Evolutionary conservation across 768 basidiomycete genomes (phyloP).

Genomic region (Termitomyces sp.): DNA sequence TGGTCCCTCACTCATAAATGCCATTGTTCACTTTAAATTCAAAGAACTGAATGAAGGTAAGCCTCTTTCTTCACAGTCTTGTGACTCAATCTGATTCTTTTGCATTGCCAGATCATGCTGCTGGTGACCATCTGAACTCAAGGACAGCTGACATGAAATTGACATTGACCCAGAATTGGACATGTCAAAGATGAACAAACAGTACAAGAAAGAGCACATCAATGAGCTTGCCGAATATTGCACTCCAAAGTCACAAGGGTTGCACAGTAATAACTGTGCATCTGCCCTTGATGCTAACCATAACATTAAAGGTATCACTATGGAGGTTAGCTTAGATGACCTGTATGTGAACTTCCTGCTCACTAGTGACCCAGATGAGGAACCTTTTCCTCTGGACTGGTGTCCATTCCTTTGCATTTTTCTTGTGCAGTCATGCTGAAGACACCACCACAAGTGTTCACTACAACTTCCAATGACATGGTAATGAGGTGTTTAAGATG

Average conservation of each 20-base stretch:
- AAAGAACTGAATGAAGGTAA: background rate
- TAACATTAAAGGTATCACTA: background rate
- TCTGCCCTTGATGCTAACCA: background rate
- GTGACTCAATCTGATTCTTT: background rate
- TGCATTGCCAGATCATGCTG: background rate
- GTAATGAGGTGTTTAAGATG: too few relatives aligned
- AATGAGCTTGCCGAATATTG: background rate
- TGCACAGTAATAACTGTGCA: background rate
- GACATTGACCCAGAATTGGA: background rate
- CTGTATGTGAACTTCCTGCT: too few relatives aligned
- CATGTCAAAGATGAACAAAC: background rate
- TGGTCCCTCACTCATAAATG: background rate
- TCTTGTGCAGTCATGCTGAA: too few relatives aligned
- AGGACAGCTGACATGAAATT: background rate
- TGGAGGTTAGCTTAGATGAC: background rate
- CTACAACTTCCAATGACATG: too few relatives aligned
- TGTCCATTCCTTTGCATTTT: too few relatives aligned
- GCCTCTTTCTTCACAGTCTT: background rate
- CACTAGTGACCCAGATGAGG: too few relatives aligned
- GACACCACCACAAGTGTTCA: too few relatives aligned
- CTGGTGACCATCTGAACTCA: background rate
- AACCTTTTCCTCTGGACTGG: too few relatives aligned
- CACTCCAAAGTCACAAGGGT: background rate
- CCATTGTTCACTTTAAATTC: background rate
- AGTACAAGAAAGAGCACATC: background rate